Conservation (phyloP, 306 rosid genomes). For the Herpetospermum pedunculosum region DNA sequence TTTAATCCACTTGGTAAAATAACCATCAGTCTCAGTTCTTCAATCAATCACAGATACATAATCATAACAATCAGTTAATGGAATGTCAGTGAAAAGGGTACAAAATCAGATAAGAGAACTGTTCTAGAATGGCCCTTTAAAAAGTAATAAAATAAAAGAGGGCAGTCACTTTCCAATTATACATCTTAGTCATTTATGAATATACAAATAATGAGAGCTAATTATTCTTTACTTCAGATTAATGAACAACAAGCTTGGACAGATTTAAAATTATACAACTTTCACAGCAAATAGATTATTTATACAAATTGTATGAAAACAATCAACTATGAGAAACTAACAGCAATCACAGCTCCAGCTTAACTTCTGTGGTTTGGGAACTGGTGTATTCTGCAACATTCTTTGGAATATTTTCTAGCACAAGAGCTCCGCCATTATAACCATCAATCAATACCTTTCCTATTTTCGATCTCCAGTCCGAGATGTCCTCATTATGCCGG, state of each 20-base stretch:
- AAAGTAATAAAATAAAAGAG: not conserved
- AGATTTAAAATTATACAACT: not conserved
- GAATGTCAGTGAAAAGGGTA: not conserved
- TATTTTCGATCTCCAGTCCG: conserved; percentile 82
- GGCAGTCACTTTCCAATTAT: not conserved
- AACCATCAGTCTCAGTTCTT: not conserved
- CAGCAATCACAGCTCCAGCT: conserved; percentile 20
- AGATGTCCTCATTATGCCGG: conserved; percentile 38
- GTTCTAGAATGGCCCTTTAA: not conserved
- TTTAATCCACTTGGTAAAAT: not conserved
- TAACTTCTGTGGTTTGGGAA: conserved; percentile 22
- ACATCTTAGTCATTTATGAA: not conserved
- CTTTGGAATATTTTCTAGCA: conserved; percentile 30
- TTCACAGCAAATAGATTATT: not conserved
- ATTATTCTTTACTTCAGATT: not conserved
- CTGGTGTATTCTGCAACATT: conserved; percentile 24
- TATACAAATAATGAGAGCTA: not conserved
- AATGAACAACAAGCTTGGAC: not conserved
- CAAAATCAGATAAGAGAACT: not conserved
- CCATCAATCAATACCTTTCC: conserved; percentile 69
- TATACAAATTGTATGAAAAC: not conserved
- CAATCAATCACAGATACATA: not conserved
- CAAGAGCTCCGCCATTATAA: conserved; percentile 44
- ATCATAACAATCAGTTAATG: not conserved
- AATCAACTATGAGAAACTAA: not conserved